Base-by-base conservation (phyloP, 768 basidiomycete genomes). In the Chlorophyllum brunneum region DNA sequence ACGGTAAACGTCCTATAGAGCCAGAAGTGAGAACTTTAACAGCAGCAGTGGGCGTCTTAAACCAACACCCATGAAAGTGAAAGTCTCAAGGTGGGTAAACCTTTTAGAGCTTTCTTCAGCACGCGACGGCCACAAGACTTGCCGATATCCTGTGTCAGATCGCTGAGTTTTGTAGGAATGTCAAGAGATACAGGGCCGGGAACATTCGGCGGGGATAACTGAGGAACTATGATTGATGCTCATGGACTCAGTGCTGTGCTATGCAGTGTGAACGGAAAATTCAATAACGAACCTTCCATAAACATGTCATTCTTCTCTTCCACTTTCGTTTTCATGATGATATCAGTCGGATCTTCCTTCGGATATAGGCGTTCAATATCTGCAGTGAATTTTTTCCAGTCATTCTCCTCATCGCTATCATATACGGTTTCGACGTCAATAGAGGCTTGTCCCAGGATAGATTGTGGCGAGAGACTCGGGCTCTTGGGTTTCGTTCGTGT, bases 1-100 rank as follows among this genome's bases (percentile, higher is more conserved):
- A 45, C 44, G 10, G 43, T 53, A 29, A 53, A 53, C n/a, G 51
- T 42, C 16, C 51, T 53, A 46, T 36, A 5, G 22, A 24, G 4
- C 8, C 27, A 23, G 10, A 24, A 23, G 16, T 31, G 20, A 22
- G 39, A 9, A 6, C 16, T 31, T 27, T 11, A 15, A n/a, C n/a
- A n/a, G n/a, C n/a, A n/a, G n/a, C n/a, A n/a, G n/a, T n/a, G n/a
- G 9, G 20, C 38, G 4, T 40, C 27, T 18, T 5, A 40, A 41
- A n/a, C 77, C 43, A 52, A 86, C 86, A 78, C 76, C 87, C 87
- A 89, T 11, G 83, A 81, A 44, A 90, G 67, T 27, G 80, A 74
- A 11, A 88, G 70, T 18, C 75, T 70, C 3, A 88, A 68, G 3
- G 84, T 72, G 49, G 79, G 75, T 18, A 81, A 63, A 1, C 86